Evolutionary conservation across 1,284 basidiomycete genomes (phyloP).

Genomic region (Coriolopsis trogii): DNA sequence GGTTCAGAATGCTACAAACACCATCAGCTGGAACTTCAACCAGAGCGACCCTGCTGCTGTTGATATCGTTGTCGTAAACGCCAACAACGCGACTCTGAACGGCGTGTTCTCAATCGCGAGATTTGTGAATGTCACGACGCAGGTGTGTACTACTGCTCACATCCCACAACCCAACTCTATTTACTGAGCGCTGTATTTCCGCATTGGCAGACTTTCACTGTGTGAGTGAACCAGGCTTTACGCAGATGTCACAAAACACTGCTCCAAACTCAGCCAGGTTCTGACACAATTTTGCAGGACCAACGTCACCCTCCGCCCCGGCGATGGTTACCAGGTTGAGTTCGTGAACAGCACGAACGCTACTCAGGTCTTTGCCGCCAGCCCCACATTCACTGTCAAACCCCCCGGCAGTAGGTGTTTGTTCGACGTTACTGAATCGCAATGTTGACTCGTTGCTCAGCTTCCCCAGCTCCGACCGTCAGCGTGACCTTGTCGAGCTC

Average conservation of each 20-base stretch:
- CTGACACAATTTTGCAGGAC: conserved; percentile 33
- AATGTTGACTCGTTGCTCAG: neutral
- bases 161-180: neutral
- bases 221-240: conserved; percentile 18
- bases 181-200: neutral
- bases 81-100: conserved; percentile 38
- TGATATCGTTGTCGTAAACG: conserved; percentile 38
- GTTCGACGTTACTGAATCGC: neutral
- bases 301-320: conserved; percentile 40
- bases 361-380: conserved; percentile 44
- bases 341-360: conserved; percentile 48
- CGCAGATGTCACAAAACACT: neutral
- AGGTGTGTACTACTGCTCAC: conserved; percentile 24
- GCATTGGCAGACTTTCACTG: conserved; percentile 23
- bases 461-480: conserved; percentile 13
- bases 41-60: conserved; percentile 40
- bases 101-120: conserved; percentile 40
- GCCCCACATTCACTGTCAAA: conserved; percentile 43
- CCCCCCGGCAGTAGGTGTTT: conserved; percentile 39
- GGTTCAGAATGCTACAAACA: conserved; percentile 41
- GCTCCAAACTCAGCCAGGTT: neutral
- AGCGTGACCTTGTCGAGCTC: conserved; percentile 8
- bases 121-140: conserved; percentile 35
- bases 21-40: conserved; percentile 39
- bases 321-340: conserved; percentile 42